Evolutionary conservation across 257 asterid species (phyloP).

Genomic region (Penstemon barbatus): DNA sequence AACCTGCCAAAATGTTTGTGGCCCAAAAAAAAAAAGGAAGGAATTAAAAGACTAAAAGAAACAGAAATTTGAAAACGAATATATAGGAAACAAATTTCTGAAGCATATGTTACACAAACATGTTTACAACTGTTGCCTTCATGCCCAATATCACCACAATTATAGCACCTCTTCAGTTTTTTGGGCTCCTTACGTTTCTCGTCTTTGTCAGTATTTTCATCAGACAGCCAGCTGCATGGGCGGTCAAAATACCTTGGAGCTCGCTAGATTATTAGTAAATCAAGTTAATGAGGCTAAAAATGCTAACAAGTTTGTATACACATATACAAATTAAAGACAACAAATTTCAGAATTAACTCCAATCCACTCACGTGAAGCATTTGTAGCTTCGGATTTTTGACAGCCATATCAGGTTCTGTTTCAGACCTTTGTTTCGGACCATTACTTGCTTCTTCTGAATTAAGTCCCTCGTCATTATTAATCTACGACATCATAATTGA

Average conservation of each 20-base stretch:
- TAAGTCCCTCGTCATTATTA: slow-evolving; percentile 27
- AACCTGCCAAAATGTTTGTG: slow-evolving; percentile 33
- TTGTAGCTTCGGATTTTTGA: slow-evolving; percentile 20
- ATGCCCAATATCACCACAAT: slow-evolving; percentile 38
- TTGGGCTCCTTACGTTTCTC: not conserved
- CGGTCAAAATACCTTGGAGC: slow-evolving; percentile 38
- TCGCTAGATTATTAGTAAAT: slow-evolving; percentile 32
- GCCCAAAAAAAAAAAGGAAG: slow-evolving; percentile 1
- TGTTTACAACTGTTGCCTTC: slow-evolving; percentile 29
- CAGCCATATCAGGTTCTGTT: slow-evolving; percentile 22
- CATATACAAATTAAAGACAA: slow-evolving; percentile 4
- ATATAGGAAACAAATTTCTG: slow-evolving; percentile 2
- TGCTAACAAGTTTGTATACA: slow-evolving; percentile 3
- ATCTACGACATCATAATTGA: slow-evolving; percentile 28
- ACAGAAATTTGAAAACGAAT: slow-evolving; percentile 3
- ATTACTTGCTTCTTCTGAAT: slow-evolving; percentile 27
- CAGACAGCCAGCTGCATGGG: slow-evolving; percentile 12
- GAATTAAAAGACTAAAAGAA: slow-evolving; percentile 4
- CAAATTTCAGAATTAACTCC: slow-evolving; percentile 9
- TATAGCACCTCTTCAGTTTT: slow-evolving; percentile 32
- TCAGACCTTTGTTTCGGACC: slow-evolving; percentile 15
- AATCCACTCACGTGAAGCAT: slow-evolving; percentile 34
- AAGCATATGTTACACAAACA: slow-evolving; percentile 29
- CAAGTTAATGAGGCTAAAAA: slow-evolving; percentile 7
- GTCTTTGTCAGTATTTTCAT: slow-evolving; percentile 21